These are phyloP conservation scores for Trametes coccinea DNA, from an alignment of 768 basidiomycete species.

Conservation along the genomic window DNA sequence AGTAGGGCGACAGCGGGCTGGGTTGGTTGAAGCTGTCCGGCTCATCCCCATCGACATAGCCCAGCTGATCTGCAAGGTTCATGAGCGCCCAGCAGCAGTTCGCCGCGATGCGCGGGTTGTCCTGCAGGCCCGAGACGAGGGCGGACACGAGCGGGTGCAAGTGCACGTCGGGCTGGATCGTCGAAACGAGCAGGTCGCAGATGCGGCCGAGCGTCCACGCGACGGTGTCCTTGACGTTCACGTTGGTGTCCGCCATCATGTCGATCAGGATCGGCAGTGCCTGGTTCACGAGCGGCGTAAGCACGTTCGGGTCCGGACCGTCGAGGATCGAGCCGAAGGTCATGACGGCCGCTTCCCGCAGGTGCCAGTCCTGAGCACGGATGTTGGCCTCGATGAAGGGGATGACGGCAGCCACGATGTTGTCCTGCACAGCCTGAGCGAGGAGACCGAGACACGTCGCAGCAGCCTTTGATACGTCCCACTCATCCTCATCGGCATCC, in stretches of 20 bases:
- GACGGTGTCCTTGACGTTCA: constrained; percentile 93
- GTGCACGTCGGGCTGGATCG: constrained; percentile 89
- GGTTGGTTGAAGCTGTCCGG: constrained; percentile 49
- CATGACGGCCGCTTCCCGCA: constrained; percentile 97
- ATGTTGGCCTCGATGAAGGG: constrained; percentile 99
- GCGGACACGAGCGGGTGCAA: constrained; percentile 81
- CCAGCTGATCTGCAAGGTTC: constrained; percentile 92
- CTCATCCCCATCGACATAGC: constrained; percentile 64
- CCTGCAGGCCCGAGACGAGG: constrained; percentile 77
- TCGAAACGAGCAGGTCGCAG: constrained; percentile 82
- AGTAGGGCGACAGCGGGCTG: constrained; percentile 83
- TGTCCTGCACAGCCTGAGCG: constrained; percentile 87
- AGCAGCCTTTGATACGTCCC: constrained; percentile 98
- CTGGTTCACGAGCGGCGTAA: constrained; percentile 90
- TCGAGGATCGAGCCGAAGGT: constrained; percentile 97
- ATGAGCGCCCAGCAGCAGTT: constrained; percentile 97
- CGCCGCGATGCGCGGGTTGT: constrained; percentile 81
- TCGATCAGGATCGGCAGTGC: constrained; percentile 91
- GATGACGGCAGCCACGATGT: constrained; percentile 89
- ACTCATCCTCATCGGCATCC: constrained; percentile 97
- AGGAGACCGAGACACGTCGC: constrained; percentile 88
- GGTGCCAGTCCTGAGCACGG: constrained; percentile 88
- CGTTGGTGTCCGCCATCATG: constrained; percentile 88
- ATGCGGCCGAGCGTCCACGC: constrained; percentile 98
- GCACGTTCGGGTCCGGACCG: constrained; percentile 85